Evolutionary conservation across 202 grass and related monocot species (phyloP), one percentile per base, ranked within the genome.

Genomic region (Schoenoplectus triqueter): DNA sequence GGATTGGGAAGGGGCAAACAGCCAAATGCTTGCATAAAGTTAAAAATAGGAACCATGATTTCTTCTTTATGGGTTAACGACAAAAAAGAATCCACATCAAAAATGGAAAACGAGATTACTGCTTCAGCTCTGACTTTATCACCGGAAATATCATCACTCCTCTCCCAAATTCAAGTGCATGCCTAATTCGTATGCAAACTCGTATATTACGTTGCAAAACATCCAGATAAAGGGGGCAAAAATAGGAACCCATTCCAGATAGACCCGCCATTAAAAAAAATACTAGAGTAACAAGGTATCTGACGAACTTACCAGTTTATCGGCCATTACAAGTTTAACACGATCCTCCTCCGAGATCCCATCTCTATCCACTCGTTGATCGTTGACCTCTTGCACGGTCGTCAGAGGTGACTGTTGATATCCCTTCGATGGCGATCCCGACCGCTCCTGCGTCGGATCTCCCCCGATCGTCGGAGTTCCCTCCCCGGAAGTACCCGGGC

Each of bases 391-490:
- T 10, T 55, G 40, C 46, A 56, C 63, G 55, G 46, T 45, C 18
- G 22, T 5, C 5, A 4, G 66, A 39, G 64, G 9, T 0, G 55
- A 62, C 21, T 78, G 44, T 83, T 54, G 47, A 67, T 85, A 82
- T 46, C 80, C 83, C 2, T 41, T 20, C 3, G 18, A 50, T 10
- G 89, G 83, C 17, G 87, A 92, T 11, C 91, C 89, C 85, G 85
- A 89, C 51, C 55, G 60, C 66, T 92, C 87, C 73, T 89, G 73
- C 9, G 88, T 48, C 50, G 62, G 71, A 80, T 86, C 67, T 31
- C 82, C 82, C 14, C 31, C 82, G 83, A 94, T 90, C 74, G 85
- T 82, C 61, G 78, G 78, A 2, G 90, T 78, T 75, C 80, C 89
- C 88, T 84, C 44, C 89, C 63, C 15, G 65, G 22, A 72, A 82